Evolutionary conservation across 768 basidiomycete species (phyloP).

Genomic region (Pleurotus tuoliensis): DNA sequence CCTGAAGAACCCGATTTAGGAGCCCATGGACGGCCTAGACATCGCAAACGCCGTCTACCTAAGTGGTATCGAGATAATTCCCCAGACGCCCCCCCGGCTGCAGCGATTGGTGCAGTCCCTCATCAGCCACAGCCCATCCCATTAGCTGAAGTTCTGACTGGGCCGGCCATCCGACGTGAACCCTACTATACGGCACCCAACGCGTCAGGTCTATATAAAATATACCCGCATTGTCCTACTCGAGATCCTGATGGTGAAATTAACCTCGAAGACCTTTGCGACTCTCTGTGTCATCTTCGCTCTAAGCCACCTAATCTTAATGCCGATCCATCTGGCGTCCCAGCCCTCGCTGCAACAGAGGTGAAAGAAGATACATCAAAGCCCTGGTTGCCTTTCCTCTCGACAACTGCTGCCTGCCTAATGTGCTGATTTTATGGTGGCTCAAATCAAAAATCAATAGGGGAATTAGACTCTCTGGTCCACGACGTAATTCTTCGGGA

Average conservation of each 20-base stretch:
- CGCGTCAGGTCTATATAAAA: not conserved
- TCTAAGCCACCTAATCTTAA: not conserved
- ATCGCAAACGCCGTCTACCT: too few species aligned
- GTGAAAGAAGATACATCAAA: not conserved
- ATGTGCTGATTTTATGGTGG: conserved; percentile 21
- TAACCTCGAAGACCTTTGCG: not conserved
- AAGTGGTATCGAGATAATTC: too few species aligned
- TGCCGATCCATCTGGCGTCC: not conserved
- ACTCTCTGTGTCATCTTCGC: not conserved
- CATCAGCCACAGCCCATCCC: too few species aligned
- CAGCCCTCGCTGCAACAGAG: not conserved
- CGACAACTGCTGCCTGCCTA: conserved; percentile 8
- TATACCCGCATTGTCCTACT: not conserved
- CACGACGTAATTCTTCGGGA: conserved; percentile 18
- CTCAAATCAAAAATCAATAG: conserved; percentile 15
- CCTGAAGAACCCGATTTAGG: too few species aligned
- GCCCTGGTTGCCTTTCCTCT: conserved; percentile 6
- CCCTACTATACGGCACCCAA: not conserved
- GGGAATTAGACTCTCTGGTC: conserved; percentile 19
- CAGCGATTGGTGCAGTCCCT: too few species aligned
- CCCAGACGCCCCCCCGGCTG: too few species aligned
- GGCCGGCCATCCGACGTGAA: too few species aligned
- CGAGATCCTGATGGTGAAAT: conserved; percentile 2
- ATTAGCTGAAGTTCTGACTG: too few species aligned
- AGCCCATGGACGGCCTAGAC: too few species aligned